These are phyloP conservation scores for Saksenaea oblongispora DNA, from an alignment of 371 early-diverging fungal genomes.

Conservation along the genomic window DNA sequence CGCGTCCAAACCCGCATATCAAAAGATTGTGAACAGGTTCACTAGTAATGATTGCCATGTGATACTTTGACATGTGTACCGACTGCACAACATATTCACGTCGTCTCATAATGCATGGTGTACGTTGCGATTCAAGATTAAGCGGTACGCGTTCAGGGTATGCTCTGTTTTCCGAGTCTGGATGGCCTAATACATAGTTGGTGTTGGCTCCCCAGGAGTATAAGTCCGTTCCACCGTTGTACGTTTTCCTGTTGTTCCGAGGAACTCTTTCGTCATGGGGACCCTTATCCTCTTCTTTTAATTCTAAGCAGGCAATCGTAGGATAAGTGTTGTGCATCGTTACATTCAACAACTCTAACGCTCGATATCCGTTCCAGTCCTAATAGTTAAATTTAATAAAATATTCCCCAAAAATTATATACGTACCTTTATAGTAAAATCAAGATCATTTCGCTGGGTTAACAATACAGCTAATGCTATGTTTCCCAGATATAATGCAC, in stretches of 20 bases:
- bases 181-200: constrained; percentile 70
- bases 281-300: not conserved
- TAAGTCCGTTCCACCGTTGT: constrained; percentile 51
- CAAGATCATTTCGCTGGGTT: constrained; percentile 51
- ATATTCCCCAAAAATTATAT: not conserved
- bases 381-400: not conserved
- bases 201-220: constrained; percentile 82
- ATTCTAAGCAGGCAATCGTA: not conserved
- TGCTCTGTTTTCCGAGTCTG: constrained; percentile 64
- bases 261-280: constrained; percentile 1
- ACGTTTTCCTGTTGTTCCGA: not conserved
- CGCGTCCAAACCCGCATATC: constrained; percentile 73
- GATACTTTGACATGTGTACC: constrained; percentile 71
- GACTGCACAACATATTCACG: constrained; percentile 31
- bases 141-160: constrained; percentile 68
- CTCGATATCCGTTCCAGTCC: constrained; percentile 36
- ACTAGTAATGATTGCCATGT: constrained; percentile 64
- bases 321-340: constrained; percentile 20
- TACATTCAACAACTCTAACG: constrained; percentile 31
- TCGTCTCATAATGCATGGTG: constrained; percentile 22
- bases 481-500: constrained; percentile 67
- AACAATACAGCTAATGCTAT: constrained; percentile 61
- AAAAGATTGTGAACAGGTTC: constrained; percentile 48
- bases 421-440: constrained; percentile 51
- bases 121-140: constrained; percentile 34